These are phyloP conservation scores for Allantophomopsis lycopodina DNA, from an alignment of 2,329 filamentous ascomycete genomes.

Conservation along the genomic window DNA sequence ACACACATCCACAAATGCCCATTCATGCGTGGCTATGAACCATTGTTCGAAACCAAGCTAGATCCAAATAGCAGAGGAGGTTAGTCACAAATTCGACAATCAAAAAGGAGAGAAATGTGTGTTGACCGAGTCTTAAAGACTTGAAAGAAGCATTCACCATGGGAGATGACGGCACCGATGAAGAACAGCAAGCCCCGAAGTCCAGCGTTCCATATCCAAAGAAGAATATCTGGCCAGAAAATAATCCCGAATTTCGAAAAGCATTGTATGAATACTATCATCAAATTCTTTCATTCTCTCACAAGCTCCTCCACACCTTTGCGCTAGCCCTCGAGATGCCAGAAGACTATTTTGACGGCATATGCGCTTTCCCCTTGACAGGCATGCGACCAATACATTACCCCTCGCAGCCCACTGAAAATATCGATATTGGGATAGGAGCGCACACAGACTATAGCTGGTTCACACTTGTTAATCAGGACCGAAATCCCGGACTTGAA, in stretches of 20 bases:
- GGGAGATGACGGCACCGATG: too few species aligned
- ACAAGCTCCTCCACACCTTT: conserved; percentile 20
- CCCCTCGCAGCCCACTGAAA: conserved; percentile 17
- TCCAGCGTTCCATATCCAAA: too few species aligned
- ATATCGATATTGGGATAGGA: too few species aligned
- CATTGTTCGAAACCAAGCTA: too few species aligned
- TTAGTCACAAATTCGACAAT: too few species aligned
- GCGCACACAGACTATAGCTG: conserved; percentile 29
- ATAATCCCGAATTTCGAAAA: conserved; percentile 15
- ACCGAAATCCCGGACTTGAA: conserved; percentile 27
- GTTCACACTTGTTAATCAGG: conserved; percentile 30
- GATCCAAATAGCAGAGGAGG: too few species aligned
- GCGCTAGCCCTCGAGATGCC: conserved; percentile 25
- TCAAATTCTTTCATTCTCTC: background rate
- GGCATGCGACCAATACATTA: conserved; percentile 34
- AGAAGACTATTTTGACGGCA: conserved; percentile 25
- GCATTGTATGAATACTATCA: conserved; percentile 16
- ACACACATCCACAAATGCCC: too few species aligned
- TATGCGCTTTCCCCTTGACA: conserved; percentile 26
- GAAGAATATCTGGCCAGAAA: conserved; percentile 11
- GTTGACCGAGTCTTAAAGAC: too few species aligned
- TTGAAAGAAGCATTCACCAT: too few species aligned
- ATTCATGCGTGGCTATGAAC: too few species aligned
- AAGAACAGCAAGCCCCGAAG: too few species aligned
- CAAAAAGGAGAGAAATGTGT: too few species aligned